Base-by-base conservation (phyloP, 2,329 filamentous ascomycete species). In the Cladophialophora psammophila region DNA sequence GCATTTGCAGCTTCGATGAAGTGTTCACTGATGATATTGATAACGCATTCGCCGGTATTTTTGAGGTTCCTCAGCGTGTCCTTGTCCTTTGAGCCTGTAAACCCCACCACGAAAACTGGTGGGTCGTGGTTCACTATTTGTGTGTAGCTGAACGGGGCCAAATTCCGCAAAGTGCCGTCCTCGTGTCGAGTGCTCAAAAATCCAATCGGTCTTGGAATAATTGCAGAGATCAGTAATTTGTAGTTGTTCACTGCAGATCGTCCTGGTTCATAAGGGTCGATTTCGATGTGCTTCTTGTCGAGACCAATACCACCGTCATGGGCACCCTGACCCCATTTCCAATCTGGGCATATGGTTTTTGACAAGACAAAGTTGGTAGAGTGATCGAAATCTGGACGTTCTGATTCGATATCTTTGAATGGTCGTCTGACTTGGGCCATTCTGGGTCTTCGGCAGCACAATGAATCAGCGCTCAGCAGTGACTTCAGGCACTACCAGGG, bases 111-210 rank as follows among this genome's bases (percentile, higher is more conserved):
- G 78, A 97, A 95, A 40, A 96, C 82, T 0, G 94, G 93, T 4
- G 94, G 94, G 76, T 97, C 94, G 77, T 94, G 91, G 77, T 88
- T 88, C 69, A 97, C 84, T 68, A 97, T 79, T 77, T 92, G 90
- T 78, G 93, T 93, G 82, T 94, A 97, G 75, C 87, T 91, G 78
- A 95, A 97, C 0, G 93, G 93, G 0, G 93, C 92, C 1, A 97
- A 84, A 79, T 97, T 98, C n/a, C 86, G 87, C 36, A 80, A 82
- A 38, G 74, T 79, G 31, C 91, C 91, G 73, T 93, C 90, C 48
- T 80, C 80, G 2, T 80, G 83, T 38, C 82, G 76, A 1, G 87
- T 90, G 60, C 83, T 85, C 15, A 88, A 78, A 69, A 90, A 87
- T 1, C 86, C 87, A 50, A 97, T 90, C 13, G 94, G 94, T 12